Evolutionary conservation across 1,139 yeast species (phyloP).

Genomic region (Blastobotrys ciferrii): DNA sequence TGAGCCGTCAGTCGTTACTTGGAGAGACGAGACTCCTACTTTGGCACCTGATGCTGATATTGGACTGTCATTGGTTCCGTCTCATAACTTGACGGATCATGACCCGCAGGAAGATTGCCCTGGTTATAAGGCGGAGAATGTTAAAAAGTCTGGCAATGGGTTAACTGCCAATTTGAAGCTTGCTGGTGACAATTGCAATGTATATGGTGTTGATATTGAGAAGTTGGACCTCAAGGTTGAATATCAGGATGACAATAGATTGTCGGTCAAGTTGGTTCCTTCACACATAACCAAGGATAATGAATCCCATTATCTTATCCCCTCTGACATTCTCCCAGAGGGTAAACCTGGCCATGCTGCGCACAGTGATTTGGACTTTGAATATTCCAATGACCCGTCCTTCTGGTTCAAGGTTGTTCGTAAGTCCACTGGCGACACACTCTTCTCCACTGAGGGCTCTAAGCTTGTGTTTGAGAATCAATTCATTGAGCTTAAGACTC

Average conservation of each 20-base stretch:
- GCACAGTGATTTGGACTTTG: constrained; percentile 30
- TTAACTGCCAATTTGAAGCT: constrained; percentile 32
- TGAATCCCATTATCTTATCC: constrained; percentile 31
- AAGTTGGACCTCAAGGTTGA: constrained; percentile 35
- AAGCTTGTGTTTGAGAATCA: constrained; percentile 39
- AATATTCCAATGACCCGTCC: constrained; percentile 27
- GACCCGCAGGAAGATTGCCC: constrained; percentile 35
- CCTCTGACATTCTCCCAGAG: constrained; percentile 32
- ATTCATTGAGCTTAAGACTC: constrained; percentile 37
- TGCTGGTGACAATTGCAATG: constrained; percentile 32
- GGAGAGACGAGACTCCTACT: constrained; percentile 2
- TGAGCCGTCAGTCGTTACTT: not conserved
- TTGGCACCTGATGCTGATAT: not conserved
- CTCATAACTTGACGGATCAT: not conserved
- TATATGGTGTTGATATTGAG: constrained; percentile 38
- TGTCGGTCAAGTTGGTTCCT: constrained; percentile 36
- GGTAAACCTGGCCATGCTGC: constrained; percentile 22
- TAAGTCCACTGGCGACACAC: constrained; percentile 30
- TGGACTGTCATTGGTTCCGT: not conserved
- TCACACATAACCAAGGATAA: constrained; percentile 28
- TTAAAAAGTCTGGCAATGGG: constrained; percentile 26
- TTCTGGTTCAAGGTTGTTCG: constrained; percentile 37
- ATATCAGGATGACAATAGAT: constrained; percentile 33
- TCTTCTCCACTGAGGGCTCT: constrained; percentile 37
- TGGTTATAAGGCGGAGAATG: constrained; percentile 32